Evolutionary conservation across 768 basidiomycete species (phyloP).

Genomic region (Dentipellis sp.): DNA sequence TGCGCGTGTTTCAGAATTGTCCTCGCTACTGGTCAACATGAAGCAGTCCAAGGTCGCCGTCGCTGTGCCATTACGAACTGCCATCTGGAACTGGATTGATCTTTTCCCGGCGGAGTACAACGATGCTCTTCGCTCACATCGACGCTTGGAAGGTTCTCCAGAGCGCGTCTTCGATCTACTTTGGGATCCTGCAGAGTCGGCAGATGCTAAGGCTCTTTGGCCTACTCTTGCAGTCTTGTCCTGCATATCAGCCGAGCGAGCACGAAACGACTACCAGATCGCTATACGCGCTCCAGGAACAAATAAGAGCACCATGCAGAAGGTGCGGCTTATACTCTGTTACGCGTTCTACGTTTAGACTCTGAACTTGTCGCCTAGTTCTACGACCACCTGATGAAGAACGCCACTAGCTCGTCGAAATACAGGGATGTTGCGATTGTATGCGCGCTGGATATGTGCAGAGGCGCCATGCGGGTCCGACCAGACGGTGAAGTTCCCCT

Average conservation of each 20-base stretch:
- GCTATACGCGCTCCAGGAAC: slow-evolving; percentile 2
- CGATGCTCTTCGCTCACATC: slow-evolving; percentile 52
- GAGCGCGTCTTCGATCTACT: slow-evolving; percentile 83
- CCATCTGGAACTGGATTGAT: slow-evolving; percentile 89
- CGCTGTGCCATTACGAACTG: slow-evolving; percentile 61
- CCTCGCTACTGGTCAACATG: slow-evolving; percentile 78
- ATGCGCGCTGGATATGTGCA: slow-evolving; percentile 71
- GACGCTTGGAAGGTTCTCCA: slow-evolving; percentile 67
- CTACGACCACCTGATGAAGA: slow-evolving; percentile 48
- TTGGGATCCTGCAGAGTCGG: slow-evolving; percentile 31
- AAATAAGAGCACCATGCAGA: slow-evolving; percentile 14
- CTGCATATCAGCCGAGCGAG: slow-evolving; percentile 58
- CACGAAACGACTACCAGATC: slow-evolving; percentile 47
- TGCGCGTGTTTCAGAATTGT: slow-evolving; percentile 45
- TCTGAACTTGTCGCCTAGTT: slow-evolving; percentile 36
- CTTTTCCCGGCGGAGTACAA: slow-evolving; percentile 72
- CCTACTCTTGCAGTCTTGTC: slow-evolving; percentile 73
- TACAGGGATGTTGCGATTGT: slow-evolving; percentile 58
- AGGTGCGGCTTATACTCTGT: not conserved
- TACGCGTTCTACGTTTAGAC: slow-evolving; percentile 17
- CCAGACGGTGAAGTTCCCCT: slow-evolving; percentile 46
- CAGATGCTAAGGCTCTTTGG: slow-evolving; percentile 53
- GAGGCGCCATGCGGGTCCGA: slow-evolving; percentile 48
- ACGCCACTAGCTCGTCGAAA: slow-evolving; percentile 35
- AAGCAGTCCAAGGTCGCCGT: slow-evolving; percentile 67